These are phyloP conservation scores for Oropetium thomaeum DNA, from an alignment of 176 grass and related monocot genomes.

Conservation along the genomic window DNA sequence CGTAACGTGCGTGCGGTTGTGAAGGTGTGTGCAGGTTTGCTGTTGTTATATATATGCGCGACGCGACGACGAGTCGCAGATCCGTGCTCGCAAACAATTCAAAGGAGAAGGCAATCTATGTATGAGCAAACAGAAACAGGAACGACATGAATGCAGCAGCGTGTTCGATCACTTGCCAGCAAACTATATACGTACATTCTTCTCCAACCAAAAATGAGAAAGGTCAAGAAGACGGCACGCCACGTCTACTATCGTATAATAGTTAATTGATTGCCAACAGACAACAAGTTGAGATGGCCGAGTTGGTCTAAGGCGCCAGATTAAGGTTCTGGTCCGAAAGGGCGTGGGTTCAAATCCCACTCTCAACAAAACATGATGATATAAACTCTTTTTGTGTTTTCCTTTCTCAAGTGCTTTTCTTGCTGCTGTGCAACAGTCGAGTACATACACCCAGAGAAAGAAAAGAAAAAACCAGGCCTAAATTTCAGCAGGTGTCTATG, in stretches of 20 bases:
- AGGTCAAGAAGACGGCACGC: background rate
- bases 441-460: background rate
- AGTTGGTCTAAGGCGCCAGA: conserved; percentile 91
- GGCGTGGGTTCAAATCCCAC: conserved; percentile 78
- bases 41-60: background rate
- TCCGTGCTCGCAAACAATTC: background rate
- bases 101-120: background rate
- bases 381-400: background rate
- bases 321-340: conserved; percentile 78
- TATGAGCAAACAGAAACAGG: background rate
- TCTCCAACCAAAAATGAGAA: background rate
- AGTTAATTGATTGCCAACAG: too few species aligned
- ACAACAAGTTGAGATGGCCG: conserved; percentile 66
- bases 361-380: background rate
- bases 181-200: too few species aligned
- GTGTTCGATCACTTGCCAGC: background rate
- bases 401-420: too few species aligned
- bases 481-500: conserved; percentile 23
- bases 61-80: background rate
- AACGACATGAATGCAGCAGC: background rate
- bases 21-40: background rate
- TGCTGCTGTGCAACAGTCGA: background rate
- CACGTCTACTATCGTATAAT: too few species aligned
- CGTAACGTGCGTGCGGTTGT: background rate
- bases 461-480: background rate